Evolutionary conservation across 2,329 filamentous ascomycete species (phyloP), one percentile per base, ranked within the genome.

Genomic region (Calonectria henricotiae): DNA sequence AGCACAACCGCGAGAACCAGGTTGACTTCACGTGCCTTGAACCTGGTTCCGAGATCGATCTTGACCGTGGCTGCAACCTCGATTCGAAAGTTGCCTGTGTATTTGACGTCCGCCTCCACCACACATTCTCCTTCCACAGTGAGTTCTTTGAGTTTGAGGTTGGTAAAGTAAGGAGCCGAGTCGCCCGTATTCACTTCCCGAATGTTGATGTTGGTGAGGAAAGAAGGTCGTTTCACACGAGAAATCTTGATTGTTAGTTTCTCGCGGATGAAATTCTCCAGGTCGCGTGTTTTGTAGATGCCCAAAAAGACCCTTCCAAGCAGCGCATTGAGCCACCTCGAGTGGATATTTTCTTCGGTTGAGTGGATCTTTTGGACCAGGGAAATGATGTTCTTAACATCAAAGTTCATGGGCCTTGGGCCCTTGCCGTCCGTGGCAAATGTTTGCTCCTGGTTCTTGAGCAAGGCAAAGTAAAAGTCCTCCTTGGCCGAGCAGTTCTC

Each of bases 161-260:
- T 98, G 6, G 93, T 97, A 76, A 99, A 91, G 73, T 94, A 93
- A 0, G 96, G 96, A 1, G 95, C 93, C 0, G 94, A 90, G 74
- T 96, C 93, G 4, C 96, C 96, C 73, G 95, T 93, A 77, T 97
- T 90, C 64, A 99, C 94, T 63, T 90, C 91, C 74, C 92, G 92
- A 51, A 98, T 89, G n/a, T 89, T 88, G 68, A 99, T 92, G 74
- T 92, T 92, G 20, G 94, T 95, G 68, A 99, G 91, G 77, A 98
- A 97, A 2, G 92, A 92, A 0, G 96, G 96, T 75, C 95, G 95
- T 77, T 97, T 96, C 30, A 98, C 96, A 39, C 96, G 90, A 1
- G 95, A 92, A 66, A 99, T 98, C 85, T 99, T 99, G 84, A 98
- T 98, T 25, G 94, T 95, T 72, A 99, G 93, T 83, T 98, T 98